These are phyloP conservation scores for Penicillium paradoxum DNA, from an alignment of 495 filamentous ascomycete genomes.

Conservation along the genomic window DNA sequence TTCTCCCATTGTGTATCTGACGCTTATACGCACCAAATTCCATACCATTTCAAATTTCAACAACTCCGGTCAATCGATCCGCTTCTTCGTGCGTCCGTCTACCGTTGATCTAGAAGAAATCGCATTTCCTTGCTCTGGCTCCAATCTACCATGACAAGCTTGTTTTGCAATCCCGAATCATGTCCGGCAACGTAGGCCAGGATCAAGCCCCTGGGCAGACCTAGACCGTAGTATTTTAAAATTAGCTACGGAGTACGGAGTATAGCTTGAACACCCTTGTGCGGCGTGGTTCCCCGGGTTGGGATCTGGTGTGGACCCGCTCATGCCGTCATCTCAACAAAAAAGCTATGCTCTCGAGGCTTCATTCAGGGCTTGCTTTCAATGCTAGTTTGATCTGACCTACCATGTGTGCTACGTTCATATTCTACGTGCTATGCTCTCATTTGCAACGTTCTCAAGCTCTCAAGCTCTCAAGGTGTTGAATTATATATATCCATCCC, in stretches of 20 bases:
- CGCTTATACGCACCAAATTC: slow-evolving; percentile 39
- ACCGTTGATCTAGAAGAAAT: slow-evolving; percentile 22
- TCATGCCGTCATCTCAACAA: neutral
- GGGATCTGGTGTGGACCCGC: neutral
- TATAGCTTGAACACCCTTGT: neutral
- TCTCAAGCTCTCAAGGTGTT: too few species aligned
- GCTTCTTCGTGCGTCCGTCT: slow-evolving; percentile 11
- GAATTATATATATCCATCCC: neutral
- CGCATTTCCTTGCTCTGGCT: slow-evolving; percentile 27
- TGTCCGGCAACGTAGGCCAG: slow-evolving; percentile 9
- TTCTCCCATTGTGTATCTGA: slow-evolving; percentile 36
- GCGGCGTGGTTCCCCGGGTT: slow-evolving; percentile 3
- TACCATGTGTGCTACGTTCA: too few species aligned
- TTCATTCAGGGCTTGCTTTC: too few species aligned
- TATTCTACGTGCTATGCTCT: too few species aligned
- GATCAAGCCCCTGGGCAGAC: neutral
- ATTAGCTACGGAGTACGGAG: neutral
- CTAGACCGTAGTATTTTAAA: neutral
- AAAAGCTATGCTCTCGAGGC: neutral
- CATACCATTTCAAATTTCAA: slow-evolving; percentile 35
- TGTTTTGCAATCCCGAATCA: slow-evolving; percentile 8
- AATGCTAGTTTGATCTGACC: too few species aligned
- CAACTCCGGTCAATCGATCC: slow-evolving; percentile 20
- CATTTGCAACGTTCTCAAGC: too few species aligned
- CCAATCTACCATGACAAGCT: slow-evolving; percentile 21